Evolutionary conservation across 73 alveolate genomes (phyloP), one percentile per base, ranked within the genome.

Genomic region (Blepharisma stoltei): DNA sequence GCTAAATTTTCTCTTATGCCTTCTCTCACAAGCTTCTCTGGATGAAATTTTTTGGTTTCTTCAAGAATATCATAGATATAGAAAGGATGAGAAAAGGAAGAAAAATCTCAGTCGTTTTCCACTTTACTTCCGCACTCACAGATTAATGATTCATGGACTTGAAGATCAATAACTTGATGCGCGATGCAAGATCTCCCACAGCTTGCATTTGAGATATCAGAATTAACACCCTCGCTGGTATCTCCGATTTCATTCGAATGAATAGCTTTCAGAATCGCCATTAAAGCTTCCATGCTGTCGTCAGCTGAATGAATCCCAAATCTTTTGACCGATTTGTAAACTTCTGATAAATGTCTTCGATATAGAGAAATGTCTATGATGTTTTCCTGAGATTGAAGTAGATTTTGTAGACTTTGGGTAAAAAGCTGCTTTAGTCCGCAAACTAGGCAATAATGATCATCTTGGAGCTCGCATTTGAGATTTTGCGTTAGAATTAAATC

Each of bases 251-350:
- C 41, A 32, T 32, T 32, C 0, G 41, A 32, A 60, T 60, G 73
- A 60, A 60, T 8, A 25, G 73, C 37, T 14, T 14, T 18, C 2
- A 60, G 5, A 20, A 60, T 8, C 2, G 73, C 73, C 23, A 25
- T 14, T 25, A 60, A 60, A 25, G 73, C 73, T 60, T 60, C 73
- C 38, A 60, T 60, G 45, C 73, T 60, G 46, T 60, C 73, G 23
- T 11, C 73, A 14, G 73, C 46, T 9, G 14, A 14, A 9, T 60
- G n/a, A 5, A 60, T 60, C 5, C 18, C 37, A 5, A 60, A 60
- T 18, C 11, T 11, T 18, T 25, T 25, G 14, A 11, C 2, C 11
- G 38, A 3, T 60, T n/a, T 9, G 5, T 18, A 60, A 18, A 9
- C 14, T 60, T 60, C 46, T 14, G 73, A n/a, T 18, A 60, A 38